A percentile compares a stretch with the other conserved stretches of the same genome.
Conservation (phyloP, 805 yeast species). For the Kregervanrija delftensis region DNA sequence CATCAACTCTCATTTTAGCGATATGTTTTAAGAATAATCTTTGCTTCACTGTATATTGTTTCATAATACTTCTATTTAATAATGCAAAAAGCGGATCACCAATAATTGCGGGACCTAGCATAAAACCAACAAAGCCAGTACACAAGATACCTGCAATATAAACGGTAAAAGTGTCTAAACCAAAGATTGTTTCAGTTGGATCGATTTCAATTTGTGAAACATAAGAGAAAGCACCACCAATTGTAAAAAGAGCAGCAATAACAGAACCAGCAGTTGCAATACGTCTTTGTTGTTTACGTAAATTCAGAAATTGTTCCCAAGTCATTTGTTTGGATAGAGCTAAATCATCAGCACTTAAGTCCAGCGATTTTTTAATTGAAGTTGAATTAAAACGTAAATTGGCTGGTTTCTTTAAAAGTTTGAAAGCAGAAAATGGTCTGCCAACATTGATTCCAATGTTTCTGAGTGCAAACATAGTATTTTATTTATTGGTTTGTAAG, state of each 20-base stretch:
- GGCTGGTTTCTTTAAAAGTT: not conserved
- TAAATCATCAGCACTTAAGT: conserved; percentile 18
- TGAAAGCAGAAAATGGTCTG: conserved; percentile 3
- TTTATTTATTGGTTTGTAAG: too few species aligned
- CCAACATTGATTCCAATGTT: conserved; percentile 5
- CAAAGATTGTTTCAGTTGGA: conserved; percentile 81
- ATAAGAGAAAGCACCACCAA: conserved; percentile 63
- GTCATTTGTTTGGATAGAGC: conserved; percentile 30
- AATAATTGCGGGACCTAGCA: conserved; percentile 69
- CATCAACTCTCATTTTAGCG: conserved; percentile 80
- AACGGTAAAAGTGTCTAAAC: conserved; percentile 83
- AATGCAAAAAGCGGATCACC: conserved; percentile 67
- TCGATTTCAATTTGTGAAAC: conserved; percentile 80
- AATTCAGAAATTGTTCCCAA: conserved; percentile 76
- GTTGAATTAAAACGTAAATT: conserved; percentile 9
- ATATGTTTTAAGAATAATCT: conserved; percentile 68
- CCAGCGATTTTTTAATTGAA: conserved; percentile 2
- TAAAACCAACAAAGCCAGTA: conserved; percentile 70
- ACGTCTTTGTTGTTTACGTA: conserved; percentile 70
- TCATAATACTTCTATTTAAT: conserved; percentile 39
- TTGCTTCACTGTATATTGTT: conserved; percentile 54
- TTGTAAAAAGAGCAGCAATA: conserved; percentile 59
- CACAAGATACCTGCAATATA: conserved; percentile 66
- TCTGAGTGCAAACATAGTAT: conserved; percentile 4
- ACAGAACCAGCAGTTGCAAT: conserved; percentile 63